Base-by-base conservation (phyloP, 2,329 filamentous ascomycete genomes). In the Exophiala sp. region DNA sequence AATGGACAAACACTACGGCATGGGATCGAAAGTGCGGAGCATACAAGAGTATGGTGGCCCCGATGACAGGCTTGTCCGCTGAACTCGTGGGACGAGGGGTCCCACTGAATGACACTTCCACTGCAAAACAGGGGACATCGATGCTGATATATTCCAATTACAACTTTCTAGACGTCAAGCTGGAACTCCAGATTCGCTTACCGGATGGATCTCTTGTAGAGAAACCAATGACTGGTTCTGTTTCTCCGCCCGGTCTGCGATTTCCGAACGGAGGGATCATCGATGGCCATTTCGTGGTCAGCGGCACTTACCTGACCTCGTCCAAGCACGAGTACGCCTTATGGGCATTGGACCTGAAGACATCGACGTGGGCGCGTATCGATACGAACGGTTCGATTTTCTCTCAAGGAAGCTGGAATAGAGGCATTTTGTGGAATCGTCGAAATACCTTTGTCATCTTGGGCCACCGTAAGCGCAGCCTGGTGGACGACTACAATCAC, bases 61-160 rank as follows among this genome's bases (percentile, higher is more conserved):
- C 94, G 12, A 75, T 99, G 56, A 70, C 71, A 32, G 72, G 72
- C 21, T 72, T 74, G 64, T 39, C 62, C 57, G 24, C 66, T 65
- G 48, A 62, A 36, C 52, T 57, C 9, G 55, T 65, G 43, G 64
- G 64, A 29, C 58, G 58, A 51, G 56, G 55, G 12, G 20, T 58
- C 10, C 52, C 61, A 21, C 39, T 63, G n/a, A 49, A 60, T 39
- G 55, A 59, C 16, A 34, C 52, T 12, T 43, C 51, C 11, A 55
- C 42, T 40, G 45, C 47, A n/a, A 63, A 62, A 24, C 63, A 70
- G 20, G 81, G 79, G 12, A 78, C 80, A 5, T 78, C 83, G 2
- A 96, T 97, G 91, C 80, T 99, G 58, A 95, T 99, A 42, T 99
- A 99, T 71, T 97, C 92, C 20, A 99, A 99, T 69, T 99, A 99